Percentiles rank a stretch among this genome's conserved stretches.
These are phyloP conservation scores for Moricandia moricandioides DNA, from an alignment of 345 rosid species.

Conservation along the genomic window DNA sequence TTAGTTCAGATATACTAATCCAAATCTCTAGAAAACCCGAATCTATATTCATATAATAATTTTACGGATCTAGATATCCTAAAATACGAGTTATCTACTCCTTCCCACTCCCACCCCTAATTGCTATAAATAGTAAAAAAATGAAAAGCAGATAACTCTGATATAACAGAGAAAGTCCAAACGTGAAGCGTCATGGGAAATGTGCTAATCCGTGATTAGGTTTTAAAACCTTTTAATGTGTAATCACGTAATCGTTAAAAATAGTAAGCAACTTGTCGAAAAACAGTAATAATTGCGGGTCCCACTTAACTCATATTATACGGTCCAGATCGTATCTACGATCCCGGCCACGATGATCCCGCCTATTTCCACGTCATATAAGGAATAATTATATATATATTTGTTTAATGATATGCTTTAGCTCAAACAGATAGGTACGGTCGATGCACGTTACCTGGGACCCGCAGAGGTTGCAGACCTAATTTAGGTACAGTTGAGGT, in stretches of 20 bases:
- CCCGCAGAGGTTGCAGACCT: constrained; percentile 17
- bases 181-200: constrained; percentile 18
- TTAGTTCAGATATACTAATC: too few species aligned
- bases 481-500: constrained; percentile 37
- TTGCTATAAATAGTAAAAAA: too few species aligned
- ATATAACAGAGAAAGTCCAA: constrained; percentile 2
- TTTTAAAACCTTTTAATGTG: not conserved
- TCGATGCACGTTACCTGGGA: constrained; percentile 41
- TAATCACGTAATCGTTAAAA: constrained; percentile 3
- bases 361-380: constrained; percentile 35
- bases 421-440: constrained; percentile 49
- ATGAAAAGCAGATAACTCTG: not conserved
- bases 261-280: not conserved
- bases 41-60: too few species aligned
- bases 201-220: not conserved
- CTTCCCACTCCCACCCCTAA: too few species aligned
- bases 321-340: constrained; percentile 7
- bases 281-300: not conserved
- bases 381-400: not conserved
- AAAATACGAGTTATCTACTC: too few species aligned
- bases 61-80: too few species aligned
- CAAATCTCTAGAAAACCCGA: too few species aligned
- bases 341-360: constrained; percentile 31
- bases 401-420: constrained; percentile 2
- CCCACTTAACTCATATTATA: not conserved